Conservation (phyloP, 164 flowering plant genomes). For the Kingdonia uniflora region DNA sequence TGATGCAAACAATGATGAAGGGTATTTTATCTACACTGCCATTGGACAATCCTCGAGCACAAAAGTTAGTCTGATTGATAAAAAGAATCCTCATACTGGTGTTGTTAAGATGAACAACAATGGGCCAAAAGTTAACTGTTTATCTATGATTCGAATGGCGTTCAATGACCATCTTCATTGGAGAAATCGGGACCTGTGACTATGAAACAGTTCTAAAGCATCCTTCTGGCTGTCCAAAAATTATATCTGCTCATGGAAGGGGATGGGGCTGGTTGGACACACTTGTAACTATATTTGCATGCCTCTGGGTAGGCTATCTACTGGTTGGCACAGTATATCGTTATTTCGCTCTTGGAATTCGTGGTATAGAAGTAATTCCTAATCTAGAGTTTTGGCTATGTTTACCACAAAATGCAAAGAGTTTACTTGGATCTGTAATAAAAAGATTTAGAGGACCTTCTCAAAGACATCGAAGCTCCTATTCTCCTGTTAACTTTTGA, state of each 20-base stretch:
- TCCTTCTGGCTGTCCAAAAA: slow-evolving; percentile 84
- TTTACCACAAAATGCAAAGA: slow-evolving; percentile 60
- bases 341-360: slow-evolving; percentile 55
- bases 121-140: slow-evolving; percentile 36
- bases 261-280: slow-evolving; percentile 87
- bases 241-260: slow-evolving; percentile 35
- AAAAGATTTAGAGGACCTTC: slow-evolving; percentile 53
- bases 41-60: slow-evolving; percentile 45
- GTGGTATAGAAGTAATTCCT: slow-evolving; percentile 64
- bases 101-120: slow-evolving; percentile 50
- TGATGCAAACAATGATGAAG: slow-evolving; percentile 37
- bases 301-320: slow-evolving; percentile 66
- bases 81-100: slow-evolving; percentile 52
- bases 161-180: slow-evolving; percentile 54
- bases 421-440: slow-evolving; percentile 27
- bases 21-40: slow-evolving; percentile 63
- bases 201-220: slow-evolving; percentile 64
- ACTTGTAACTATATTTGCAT: slow-evolving; percentile 45
- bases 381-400: slow-evolving; percentile 66
- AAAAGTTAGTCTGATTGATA: slow-evolving; percentile 39
- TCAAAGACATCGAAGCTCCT: slow-evolving; percentile 44
- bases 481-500: slow-evolving; percentile 68
- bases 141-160: slow-evolving; percentile 43
- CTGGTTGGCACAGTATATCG: slow-evolving; percentile 66
- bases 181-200: slow-evolving; percentile 46